These are phyloP conservation scores for Noccaea bulbosa DNA, from an alignment of 345 rosid genomes.

Conservation along the genomic window DNA sequence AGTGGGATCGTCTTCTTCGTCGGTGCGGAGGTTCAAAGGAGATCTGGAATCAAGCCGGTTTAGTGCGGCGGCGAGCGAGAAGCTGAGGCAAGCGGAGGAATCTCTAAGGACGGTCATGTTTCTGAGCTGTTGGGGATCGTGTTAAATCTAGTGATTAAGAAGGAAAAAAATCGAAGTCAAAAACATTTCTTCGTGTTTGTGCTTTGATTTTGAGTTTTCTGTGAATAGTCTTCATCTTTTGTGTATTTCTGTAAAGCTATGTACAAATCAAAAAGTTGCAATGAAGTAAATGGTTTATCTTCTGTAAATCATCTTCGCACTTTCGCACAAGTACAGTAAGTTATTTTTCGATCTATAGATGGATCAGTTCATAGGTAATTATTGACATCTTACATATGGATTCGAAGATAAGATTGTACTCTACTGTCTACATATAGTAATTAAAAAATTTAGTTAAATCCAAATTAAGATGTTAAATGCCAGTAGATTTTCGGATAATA, in stretches of 20 bases:
- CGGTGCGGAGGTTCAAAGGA: slow-evolving; percentile 51
- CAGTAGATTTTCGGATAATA: too few relatives aligned
- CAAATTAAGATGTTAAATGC: too few relatives aligned
- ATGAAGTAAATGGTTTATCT: neutral
- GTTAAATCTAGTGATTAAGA: slow-evolving; percentile 38
- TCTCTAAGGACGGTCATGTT: slow-evolving; percentile 80
- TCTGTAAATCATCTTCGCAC: too few relatives aligned
- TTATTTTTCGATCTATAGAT: too few relatives aligned
- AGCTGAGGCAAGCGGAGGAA: slow-evolving; percentile 67
- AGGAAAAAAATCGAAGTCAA: neutral
- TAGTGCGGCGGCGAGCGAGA: slow-evolving; percentile 50
- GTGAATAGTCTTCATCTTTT: slow-evolving; percentile 20
- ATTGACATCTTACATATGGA: too few relatives aligned
- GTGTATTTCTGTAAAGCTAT: slow-evolving; percentile 5
- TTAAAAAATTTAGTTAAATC: too few relatives aligned
- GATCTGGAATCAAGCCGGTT: slow-evolving; percentile 49
- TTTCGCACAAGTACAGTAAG: too few relatives aligned
- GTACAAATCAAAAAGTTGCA: slow-evolving; percentile 1
- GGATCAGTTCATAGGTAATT: too few relatives aligned
- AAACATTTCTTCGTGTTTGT: neutral
- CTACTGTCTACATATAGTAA: too few relatives aligned
- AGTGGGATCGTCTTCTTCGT: slow-evolving; percentile 40
- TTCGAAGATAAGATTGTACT: too few relatives aligned
- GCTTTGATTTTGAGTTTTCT: neutral
- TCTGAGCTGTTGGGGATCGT: slow-evolving; percentile 88